Evolutionary conservation across 2,329 filamentous ascomycete genomes (phyloP), one percentile per base, ranked within the genome.

Genomic region (Trichoderma lentiforme): DNA sequence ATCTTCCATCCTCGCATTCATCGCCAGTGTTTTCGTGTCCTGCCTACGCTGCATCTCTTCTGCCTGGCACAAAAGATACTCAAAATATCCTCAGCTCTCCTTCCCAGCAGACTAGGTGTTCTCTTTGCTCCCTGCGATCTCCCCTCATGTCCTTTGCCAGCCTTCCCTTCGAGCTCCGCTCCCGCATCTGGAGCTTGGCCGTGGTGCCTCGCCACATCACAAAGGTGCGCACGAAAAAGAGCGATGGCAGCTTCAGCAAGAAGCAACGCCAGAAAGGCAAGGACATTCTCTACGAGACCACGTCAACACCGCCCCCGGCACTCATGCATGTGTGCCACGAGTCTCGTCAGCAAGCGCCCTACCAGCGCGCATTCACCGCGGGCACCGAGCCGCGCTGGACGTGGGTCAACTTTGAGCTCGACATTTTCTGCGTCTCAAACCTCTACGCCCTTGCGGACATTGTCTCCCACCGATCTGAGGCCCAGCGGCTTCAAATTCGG

Each of bases 241-340:
- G 47, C 21, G 0, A 53, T 24, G 47, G 47, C 21, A 53, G 5
- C n/a, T 53, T 51, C 43, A 51, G 4, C 43, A 51, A 51, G 43
- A 51, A 51, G n/a, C 43, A 51, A 9, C 43, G 9, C 43, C n/a
- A 15, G 21, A 11, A 39, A 26, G 32, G 34, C 60, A 39, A 62
- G n/a, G 21, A 62, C 14, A 39, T 62, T 8, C 60, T 63, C 34
- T 65, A 74, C 28, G 74, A 72, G 58, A 74, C 74, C 28, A 57
- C 66, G 12, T 57, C 67, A 30, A 71, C 60, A 21, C 60, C 66
- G 57, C 34, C 71, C 6, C 71, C 66, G 24, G 66, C 67, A 30
- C 24, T 72, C 32, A 65, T 72, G 71, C 66, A 72, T 61, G 71
- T 72, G 47, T 72, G 71, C 67, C 67, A 21, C 34, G 67, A 72